Conservation (phyloP, 257 asterid species). For the Parsonsia alboflavescens region DNA sequence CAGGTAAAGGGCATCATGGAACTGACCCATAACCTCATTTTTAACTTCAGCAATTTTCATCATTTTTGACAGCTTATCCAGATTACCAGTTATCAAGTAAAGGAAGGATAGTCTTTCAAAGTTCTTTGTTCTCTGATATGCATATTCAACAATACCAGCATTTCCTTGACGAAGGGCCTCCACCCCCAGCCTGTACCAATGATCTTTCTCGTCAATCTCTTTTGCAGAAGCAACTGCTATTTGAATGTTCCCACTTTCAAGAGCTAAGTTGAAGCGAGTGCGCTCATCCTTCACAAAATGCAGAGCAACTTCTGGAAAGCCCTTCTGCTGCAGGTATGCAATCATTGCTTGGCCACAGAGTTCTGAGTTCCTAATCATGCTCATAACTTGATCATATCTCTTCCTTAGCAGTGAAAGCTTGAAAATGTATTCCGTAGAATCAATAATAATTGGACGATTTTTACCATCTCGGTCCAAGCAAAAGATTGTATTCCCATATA, state of each 20-base stretch:
- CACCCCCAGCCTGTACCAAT: constrained; percentile 88
- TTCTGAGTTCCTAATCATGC: constrained; percentile 87
- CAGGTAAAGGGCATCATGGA: constrained; percentile 82
- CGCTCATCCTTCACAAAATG: constrained; percentile 96
- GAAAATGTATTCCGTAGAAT: constrained; percentile 83
- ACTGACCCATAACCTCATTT: constrained; percentile 94
- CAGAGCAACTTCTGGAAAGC: constrained; percentile 96
- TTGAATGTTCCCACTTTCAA: constrained; percentile 91
- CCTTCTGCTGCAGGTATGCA: constrained; percentile 97
- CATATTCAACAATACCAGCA: constrained; percentile 86
- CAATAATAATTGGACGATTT: constrained; percentile 82
- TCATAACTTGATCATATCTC: constrained; percentile 91
- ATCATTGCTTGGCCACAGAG: constrained; percentile 99
- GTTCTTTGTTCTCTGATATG: constrained; percentile 84
- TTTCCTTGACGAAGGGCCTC: constrained; percentile 99
- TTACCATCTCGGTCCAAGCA: constrained; percentile 98
- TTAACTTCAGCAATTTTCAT: constrained; percentile 90
- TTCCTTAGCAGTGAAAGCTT: constrained; percentile 71
- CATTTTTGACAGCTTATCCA: constrained; percentile 79
- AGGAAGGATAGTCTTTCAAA: constrained; percentile 87
- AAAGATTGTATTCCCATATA: constrained; percentile 77
- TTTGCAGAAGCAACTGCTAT: constrained; percentile 89
- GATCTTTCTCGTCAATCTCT: constrained; percentile 77
- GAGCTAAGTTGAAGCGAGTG: constrained; percentile 85
- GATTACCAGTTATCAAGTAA: constrained; percentile 77